These are phyloP conservation scores for Tylopilus cervinicoccineus DNA, from an alignment of 768 basidiomycete genomes.

Conservation along the genomic window DNA sequence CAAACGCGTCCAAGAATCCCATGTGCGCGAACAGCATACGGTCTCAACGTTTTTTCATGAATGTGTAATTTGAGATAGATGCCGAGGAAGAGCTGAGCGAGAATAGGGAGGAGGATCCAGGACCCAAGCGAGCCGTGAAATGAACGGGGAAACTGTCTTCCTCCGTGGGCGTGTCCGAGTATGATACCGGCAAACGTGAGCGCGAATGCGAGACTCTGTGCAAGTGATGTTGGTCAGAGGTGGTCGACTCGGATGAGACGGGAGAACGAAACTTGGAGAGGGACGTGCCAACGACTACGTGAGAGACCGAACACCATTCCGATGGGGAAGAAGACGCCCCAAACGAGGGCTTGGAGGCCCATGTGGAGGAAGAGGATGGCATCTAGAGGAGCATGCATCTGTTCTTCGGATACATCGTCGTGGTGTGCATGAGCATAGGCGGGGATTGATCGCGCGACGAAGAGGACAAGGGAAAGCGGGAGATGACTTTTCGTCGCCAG, in stretches of 20 bases:
- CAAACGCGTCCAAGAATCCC: conserved; percentile 80
- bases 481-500: neutral
- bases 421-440: conserved; percentile 55
- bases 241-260: neutral
- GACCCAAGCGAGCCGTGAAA: conserved; percentile 67
- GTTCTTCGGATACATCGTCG: conserved; percentile 57
- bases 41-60: conserved; percentile 69
- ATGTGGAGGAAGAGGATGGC: conserved; percentile 82
- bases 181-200: conserved; percentile 71
- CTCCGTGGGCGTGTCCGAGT: conserved; percentile 84
- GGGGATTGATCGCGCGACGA: conserved; percentile 5
- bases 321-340: conserved; percentile 85
- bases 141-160: conserved; percentile 70
- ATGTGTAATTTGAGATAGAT: conserved; percentile 93
- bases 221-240: neutral
- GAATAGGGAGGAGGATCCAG: conserved; percentile 54
- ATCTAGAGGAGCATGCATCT: conserved; percentile 65
- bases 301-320: conserved; percentile 75
- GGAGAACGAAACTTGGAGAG: conserved; percentile 53
- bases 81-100: conserved; percentile 65
- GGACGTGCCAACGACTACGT: conserved; percentile 89
- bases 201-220: conserved; percentile 61
- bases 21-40: conserved; percentile 66
- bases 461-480: conserved; percentile 8
- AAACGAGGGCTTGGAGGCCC: conserved; percentile 67